A percentile compares a stretch with the other conserved stretches of the same genome.
phyloP scores from a whole-genome alignment of 2,329 filamentous ascomycete genomes.

The Diaporthe australafricana region DNA sequence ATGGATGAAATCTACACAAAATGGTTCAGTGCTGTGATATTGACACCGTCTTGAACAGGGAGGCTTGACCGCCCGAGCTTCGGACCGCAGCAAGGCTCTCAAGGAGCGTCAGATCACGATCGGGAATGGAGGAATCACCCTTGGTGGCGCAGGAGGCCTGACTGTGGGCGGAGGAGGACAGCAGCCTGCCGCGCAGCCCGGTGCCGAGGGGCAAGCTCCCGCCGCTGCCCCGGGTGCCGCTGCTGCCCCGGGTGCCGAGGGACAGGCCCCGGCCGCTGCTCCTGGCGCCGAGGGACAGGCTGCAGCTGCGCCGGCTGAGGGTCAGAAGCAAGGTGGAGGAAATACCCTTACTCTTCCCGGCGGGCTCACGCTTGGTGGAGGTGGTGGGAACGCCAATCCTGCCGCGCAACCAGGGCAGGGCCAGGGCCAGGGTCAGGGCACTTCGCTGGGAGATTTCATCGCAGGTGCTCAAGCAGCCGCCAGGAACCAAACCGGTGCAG shows the following conservation, averaged over 20 bases:
- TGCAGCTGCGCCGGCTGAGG: slow-evolving; percentile 6
- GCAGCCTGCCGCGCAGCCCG: slow-evolving; percentile 8
- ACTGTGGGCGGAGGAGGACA: slow-evolving; percentile 31
- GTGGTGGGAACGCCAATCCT: slow-evolving; percentile 13
- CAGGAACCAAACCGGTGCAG: slow-evolving; percentile 30
- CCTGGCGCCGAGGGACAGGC: slow-evolving; percentile 18
- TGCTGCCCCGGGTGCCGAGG: slow-evolving; percentile 7
- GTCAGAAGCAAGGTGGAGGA: neutral
- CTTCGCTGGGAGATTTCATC: slow-evolving; percentile 23
- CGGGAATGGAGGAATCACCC: slow-evolving; percentile 9
- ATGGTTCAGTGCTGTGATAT: neutral
- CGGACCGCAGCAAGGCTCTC: slow-evolving; percentile 9
- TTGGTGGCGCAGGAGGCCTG: slow-evolving; percentile 25
- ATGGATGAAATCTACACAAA: neutral
- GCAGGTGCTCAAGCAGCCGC: slow-evolving; percentile 27
- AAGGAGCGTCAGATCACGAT: slow-evolving; percentile 31
- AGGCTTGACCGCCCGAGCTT: slow-evolving; percentile 29
- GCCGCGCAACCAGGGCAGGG: slow-evolving; percentile 13
- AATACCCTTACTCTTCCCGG: slow-evolving; percentile 5
- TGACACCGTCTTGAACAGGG: slow-evolving; percentile 5
- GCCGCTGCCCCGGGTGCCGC: slow-evolving; percentile 1
- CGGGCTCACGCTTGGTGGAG: slow-evolving; percentile 27
- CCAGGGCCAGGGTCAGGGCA: slow-evolving; percentile 1
- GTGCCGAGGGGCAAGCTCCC: slow-evolving; percentile 6
- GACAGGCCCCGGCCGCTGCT: neutral